Conservation (phyloP, 2,329 filamentous ascomycete genomes). For the Fusarium sp. region DNA sequence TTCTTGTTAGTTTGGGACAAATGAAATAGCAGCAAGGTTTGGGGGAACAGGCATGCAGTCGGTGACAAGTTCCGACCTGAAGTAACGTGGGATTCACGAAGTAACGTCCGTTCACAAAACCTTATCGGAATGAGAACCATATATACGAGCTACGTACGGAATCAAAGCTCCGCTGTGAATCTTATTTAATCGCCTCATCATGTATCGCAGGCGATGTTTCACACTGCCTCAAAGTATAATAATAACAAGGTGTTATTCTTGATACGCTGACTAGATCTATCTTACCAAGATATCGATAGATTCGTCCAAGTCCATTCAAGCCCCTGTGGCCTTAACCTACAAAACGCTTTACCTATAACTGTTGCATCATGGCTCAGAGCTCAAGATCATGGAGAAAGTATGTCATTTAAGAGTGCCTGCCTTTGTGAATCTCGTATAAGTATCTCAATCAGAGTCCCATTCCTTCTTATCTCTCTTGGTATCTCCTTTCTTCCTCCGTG, state of each 20-base stretch:
- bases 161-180: neutral
- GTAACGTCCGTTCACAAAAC: no score
- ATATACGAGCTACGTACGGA: no score
- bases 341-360: neutral
- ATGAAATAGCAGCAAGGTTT: neutral
- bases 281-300: neutral
- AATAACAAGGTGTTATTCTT: neutral
- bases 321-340: no score
- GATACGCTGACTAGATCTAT: neutral
- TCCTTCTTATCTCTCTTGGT: no score
- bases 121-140: no score
- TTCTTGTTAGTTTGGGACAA: neutral
- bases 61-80: fast-evolving
- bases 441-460: neutral
- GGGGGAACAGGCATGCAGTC: fast-evolving
- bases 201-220: neutral
- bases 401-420: neutral
- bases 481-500: neutral
- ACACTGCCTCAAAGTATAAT: neutral
- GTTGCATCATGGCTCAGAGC: neutral
- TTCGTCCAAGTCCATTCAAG: neutral
- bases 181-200: neutral
- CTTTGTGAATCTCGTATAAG: no score
- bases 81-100: no score
- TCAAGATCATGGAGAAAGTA: neutral